Percentiles rank a stretch among this genome's conserved stretches.
Conservation (phyloP, 2,329 filamentous ascomycete species). For the Amauroascus verrucosus region DNA sequence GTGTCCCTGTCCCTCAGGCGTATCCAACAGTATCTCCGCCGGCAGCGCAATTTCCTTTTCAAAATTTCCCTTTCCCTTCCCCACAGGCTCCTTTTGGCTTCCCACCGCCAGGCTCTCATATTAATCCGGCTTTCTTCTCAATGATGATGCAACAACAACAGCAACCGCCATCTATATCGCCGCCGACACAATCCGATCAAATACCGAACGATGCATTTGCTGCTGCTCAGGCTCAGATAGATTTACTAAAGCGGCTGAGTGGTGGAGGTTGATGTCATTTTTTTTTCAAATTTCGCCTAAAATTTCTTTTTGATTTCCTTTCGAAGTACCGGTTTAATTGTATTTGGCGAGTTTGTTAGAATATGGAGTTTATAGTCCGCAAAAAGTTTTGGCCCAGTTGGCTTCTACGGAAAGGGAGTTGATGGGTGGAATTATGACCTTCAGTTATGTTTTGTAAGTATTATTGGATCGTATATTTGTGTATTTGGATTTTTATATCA, state of each 20-base stretch:
- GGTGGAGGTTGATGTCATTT: slow-evolving; percentile 16
- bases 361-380: not conserved
- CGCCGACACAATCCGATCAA: slow-evolving; percentile 13
- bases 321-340: not conserved
- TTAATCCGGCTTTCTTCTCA: slow-evolving; percentile 51
- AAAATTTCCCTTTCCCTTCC: slow-evolving; percentile 28
- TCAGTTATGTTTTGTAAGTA: not conserved
- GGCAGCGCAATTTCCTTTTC: slow-evolving; percentile 29
- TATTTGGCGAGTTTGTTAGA: not conserved
- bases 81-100: slow-evolving; percentile 32
- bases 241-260: slow-evolving; percentile 31
- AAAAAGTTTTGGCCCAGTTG: not conserved
- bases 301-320: not conserved
- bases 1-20: slow-evolving; percentile 22
- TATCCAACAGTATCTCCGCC: slow-evolving; percentile 18
- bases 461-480: not conserved
- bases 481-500: no score
- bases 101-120: slow-evolving; percentile 39
- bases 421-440: not conserved
- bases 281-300: not conserved
- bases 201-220: slow-evolving; percentile 30
- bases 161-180: slow-evolving; percentile 14
- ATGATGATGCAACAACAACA: slow-evolving; percentile 34
- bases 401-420: not conserved
- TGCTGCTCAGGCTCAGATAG: slow-evolving; percentile 35